Conservation (phyloP, 176 grass and related monocot genomes). For the maize (Zea mays) region DNA sequence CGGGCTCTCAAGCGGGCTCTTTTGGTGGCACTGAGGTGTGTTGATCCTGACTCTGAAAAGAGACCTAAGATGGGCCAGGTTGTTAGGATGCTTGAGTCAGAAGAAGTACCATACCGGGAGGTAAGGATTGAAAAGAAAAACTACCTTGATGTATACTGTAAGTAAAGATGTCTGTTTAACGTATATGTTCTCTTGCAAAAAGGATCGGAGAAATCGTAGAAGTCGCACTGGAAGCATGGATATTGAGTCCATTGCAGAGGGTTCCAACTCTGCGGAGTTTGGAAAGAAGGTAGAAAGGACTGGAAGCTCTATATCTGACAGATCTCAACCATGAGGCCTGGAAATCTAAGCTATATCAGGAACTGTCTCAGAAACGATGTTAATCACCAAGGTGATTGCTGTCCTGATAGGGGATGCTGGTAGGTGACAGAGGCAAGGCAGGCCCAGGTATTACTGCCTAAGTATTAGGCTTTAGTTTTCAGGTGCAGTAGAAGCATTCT, state of each 20-base stretch:
- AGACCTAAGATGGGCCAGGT: conserved; percentile 85
- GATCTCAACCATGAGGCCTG: conserved; percentile 41
- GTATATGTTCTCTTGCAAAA: background rate
- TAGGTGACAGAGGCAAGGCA: conserved; percentile 29
- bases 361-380: conserved; percentile 5
- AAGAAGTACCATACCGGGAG: conserved; percentile 78
- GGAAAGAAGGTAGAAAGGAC: conserved; percentile 62
- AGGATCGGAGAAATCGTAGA: conserved; percentile 62
- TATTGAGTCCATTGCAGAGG: conserved; percentile 62
- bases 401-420: conserved; percentile 30
- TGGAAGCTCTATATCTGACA: conserved; percentile 47
- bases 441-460: conserved; percentile 23
- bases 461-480: conserved; percentile 35
- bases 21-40: conserved; percentile 66
- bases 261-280: conserved; percentile 48
- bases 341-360: conserved; percentile 4
- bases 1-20: conserved; percentile 67
- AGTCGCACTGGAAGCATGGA: conserved; percentile 65
- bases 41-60: conserved; percentile 85
- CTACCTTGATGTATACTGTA: conserved; percentile 7
- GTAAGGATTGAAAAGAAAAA: conserved; percentile 37
- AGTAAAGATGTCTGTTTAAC: background rate
- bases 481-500: conserved; percentile 45
- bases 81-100: conserved; percentile 79
- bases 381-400: conserved; percentile 35